These are phyloP conservation scores for Cystobasidiaceae sp. DNA, from an alignment of 1,284 basidiomycete species.

Conservation along the genomic window DNA sequence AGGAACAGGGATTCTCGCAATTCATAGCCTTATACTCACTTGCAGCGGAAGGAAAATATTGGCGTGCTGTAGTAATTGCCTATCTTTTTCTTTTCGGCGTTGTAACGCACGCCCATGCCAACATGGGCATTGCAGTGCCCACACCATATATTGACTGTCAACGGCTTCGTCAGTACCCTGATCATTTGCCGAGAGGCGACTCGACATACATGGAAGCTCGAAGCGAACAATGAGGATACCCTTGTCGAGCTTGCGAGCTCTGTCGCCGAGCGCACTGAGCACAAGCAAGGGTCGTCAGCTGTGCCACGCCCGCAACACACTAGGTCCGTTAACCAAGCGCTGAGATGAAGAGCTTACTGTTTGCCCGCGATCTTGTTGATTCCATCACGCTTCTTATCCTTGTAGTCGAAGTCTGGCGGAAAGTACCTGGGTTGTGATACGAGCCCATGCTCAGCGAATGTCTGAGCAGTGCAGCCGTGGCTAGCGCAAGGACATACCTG, in stretches of 20 bases:
- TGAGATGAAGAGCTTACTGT: conserved; percentile 11
- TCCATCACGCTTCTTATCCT: conserved; percentile 20
- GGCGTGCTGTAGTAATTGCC: conserved; percentile 93
- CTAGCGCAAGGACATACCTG: no score
- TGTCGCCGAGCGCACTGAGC: conserved; percentile 52
- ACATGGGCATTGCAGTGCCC: conserved; percentile 51
- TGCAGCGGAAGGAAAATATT: conserved; percentile 90
- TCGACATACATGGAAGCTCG: conserved; percentile 37
- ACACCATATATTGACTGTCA: conserved; percentile 99
- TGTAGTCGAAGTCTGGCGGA: conserved; percentile 27
- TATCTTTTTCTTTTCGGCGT: conserved; percentile 89
- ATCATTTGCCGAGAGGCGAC: no score
- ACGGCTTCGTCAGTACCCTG: no score
- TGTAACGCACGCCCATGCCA: conserved; percentile 94
- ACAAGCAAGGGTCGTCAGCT: neutral
- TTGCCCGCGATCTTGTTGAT: conserved; percentile 31
- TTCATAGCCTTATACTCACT: conserved; percentile 48
- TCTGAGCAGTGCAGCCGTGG: no score
- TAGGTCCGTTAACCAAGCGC: no score
- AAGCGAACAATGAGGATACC: conserved; percentile 83
- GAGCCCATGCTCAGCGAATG: neutral
- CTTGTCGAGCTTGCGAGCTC: conserved; percentile 82
- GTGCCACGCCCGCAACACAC: no score
- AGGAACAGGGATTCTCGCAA: no score
- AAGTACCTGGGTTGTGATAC: conserved; percentile 4